Conservation (phyloP, 805 yeast genomes). For the Saccharomycopsis olivae region DNA sequence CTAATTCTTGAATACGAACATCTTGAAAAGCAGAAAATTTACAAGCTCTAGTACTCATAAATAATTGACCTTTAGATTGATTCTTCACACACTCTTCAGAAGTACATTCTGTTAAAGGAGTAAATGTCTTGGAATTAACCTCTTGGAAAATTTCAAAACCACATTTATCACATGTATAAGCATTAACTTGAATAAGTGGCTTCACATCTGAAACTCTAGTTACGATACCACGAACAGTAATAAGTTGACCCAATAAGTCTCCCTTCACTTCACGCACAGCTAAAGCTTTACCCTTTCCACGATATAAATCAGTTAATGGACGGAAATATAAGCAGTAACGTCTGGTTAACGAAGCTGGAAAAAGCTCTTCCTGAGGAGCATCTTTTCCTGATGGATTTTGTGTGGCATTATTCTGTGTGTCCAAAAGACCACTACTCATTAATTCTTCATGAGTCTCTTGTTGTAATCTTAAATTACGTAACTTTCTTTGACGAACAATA, state of each 20-base stretch:
- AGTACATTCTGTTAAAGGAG: constrained; percentile 82
- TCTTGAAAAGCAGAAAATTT: constrained; percentile 94
- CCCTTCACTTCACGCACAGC: constrained; percentile 91
- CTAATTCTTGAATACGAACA: constrained; percentile 85
- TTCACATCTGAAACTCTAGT: constrained; percentile 95
- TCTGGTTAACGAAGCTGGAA: constrained; percentile 81
- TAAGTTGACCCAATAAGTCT: constrained; percentile 67
- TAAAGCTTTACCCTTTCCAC: constrained; percentile 40
- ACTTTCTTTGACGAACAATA: constrained; percentile 78
- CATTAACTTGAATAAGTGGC: constrained; percentile 83
- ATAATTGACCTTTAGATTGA: constrained; percentile 77
- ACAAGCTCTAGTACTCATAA: constrained; percentile 90
- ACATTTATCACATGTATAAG: constrained; percentile 95
- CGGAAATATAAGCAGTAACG: constrained; percentile 80
- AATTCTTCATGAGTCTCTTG: constrained; percentile 59
- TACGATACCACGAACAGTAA: constrained; percentile 88
- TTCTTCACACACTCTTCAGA: constrained; percentile 71
- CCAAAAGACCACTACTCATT: constrained; percentile 31
- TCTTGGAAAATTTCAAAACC: constrained; percentile 97
- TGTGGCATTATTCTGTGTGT: constrained; percentile 22
- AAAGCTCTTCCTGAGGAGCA: constrained; percentile 44
- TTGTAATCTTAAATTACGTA: constrained; percentile 65
- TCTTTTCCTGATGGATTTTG: neutral
- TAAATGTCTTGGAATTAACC: constrained; percentile 71
- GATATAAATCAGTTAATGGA: constrained; percentile 45